Evolutionary conservation across 2,329 filamentous ascomycete species (phyloP), one percentile per base, ranked within the genome.

Genomic region (Trichoderma afroharzianum): DNA sequence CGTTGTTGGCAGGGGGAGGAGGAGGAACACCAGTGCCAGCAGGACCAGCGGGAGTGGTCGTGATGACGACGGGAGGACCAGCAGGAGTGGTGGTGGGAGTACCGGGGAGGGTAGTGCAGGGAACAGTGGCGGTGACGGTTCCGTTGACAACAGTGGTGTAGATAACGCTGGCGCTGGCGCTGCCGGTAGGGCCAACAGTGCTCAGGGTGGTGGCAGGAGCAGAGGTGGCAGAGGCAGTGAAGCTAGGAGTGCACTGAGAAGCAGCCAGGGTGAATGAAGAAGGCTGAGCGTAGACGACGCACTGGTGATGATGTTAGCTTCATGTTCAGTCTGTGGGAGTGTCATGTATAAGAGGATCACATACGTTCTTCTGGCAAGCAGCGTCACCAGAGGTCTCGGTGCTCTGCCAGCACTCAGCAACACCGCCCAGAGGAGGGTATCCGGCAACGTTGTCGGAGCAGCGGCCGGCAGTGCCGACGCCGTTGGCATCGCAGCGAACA

Each of bases 321-420:
- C 21, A 8, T 4, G 36, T 21, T 12, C 3, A 26, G 14, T 9
- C 1, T 9, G 15, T 6, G n/a, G 18, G 1, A 9, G n/a, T 24
- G 43, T 21, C 36, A 15, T 50, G n/a, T 50, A 30, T 2, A 14
- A 3, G 9, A 28, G 24, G 3, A 12, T 26, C 30, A 78, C 79
- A 75, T 57, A 81, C 80, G 78, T 85, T 85, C 81, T 85, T 86
- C 74, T 81, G 79, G 77, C 85, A 87, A 68, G 81, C 83, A 61
- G 84, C 85, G 70, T 85, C 82, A 68, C 84, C 84, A 47, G 79
- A 78, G 12, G 76, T 77, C 14, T 75, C 63, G 36, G 78, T 78
- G 63, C 80, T 80, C 77, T 85, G 77, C 74, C 77, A 85, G 80
- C 85, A 87, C 32, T 81, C 75, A 15, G 78, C 78, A 63, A 75